Base-by-base conservation (phyloP, 2,329 filamentous ascomycete species). In the Trichoderma arundinaceum region DNA sequence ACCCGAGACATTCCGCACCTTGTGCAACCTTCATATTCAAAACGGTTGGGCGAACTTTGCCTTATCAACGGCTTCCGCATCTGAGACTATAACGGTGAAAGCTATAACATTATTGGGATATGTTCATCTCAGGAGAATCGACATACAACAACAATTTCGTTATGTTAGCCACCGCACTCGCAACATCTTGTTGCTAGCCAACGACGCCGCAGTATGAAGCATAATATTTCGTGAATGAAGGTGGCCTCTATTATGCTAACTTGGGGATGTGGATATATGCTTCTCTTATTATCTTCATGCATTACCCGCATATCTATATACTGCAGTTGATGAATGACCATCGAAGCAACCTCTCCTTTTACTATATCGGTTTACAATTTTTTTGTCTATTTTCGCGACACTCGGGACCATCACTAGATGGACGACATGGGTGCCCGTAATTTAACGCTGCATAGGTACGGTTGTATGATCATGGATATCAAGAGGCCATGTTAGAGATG, bases 1-100 rank as follows among this genome's bases (percentile, higher is more conserved):
- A 32, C 32, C 44, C 57, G 13, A 60, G 44, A 60, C 15, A 41
- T 38, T 32, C 19, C 57, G 41, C 44, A 39, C 15, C 51, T 60
- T 38, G 44, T 51, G 19, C 22, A 41, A 39, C 33, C 19, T 39
- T 28, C 22, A 28, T 28, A 28, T 28, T 28, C 2, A 28, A 28
- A 28, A 28, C 22, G 22, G 22, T 28, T 28, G 22, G 22, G 4
- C 22, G 22, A 28, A 3, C 22, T 28, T 48, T 6, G 22, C 2
- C 17, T 28, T n/a, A 38, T 28, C 43, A 48, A 28, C 57, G 33
- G 33, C 6, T 17, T 4, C 33, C 13, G 9, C 49, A 33, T 41
- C 57, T 60, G n/a, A 60, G 35, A 43, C 17, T 43, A 13, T n/a
- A 52, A 32, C n/a, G 38, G 28, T 10, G 10, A 49, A 12, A n/a